Base-by-base conservation (phyloP, 2,329 filamentous ascomycete species). In the Alternaria sp. region DNA sequence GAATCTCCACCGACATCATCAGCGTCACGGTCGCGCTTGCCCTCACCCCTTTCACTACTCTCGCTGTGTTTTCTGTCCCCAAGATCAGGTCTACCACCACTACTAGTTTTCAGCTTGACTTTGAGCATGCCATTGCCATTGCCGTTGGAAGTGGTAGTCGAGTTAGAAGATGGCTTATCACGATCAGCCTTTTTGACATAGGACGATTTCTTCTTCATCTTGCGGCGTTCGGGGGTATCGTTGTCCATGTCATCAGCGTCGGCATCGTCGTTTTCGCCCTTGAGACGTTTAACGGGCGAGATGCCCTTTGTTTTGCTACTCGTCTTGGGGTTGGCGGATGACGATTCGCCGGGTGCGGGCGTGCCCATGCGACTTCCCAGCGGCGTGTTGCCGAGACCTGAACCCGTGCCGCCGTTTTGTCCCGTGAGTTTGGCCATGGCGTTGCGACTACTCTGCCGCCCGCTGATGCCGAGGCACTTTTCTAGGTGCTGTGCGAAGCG, bases 401-500 rank as follows among this genome's bases (percentile, higher is more conserved):
- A 80, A 44, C 78, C 75, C 53, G 71, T 72, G 32, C 75, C 77
- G 26, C 75, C 77, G 49, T 79, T 78, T 47, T 78, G 75, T 65
- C 70, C 77, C 1, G 64, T 69, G 3, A 81, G 62, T 61, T 82
- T 82, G 2, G 81, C 82, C 79, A 83, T 82, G 32, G 83, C 83
- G 58, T 83, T 82, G 42, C 82, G 69, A 48, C 80, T 81, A 56
- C 81, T 82, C 64, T 83, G 81, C 12, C 86, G 78, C 2, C 86
- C 86, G 20, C 81, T 83, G 28, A 87, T 81, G 24, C 86, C 86
- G 65, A 89, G 79, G 64, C 86, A 89, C 62, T 87, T 85, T 65
- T 88, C 86, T 54, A 88, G 70, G 70, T 89, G 86, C 69, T 87
- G 85, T 16, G 86, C 86, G 52, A 88, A 86, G 48, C 86, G 81